Conservation (phyloP, 192 early-diverging fungal genomes). For the Diversispora eburnea region DNA sequence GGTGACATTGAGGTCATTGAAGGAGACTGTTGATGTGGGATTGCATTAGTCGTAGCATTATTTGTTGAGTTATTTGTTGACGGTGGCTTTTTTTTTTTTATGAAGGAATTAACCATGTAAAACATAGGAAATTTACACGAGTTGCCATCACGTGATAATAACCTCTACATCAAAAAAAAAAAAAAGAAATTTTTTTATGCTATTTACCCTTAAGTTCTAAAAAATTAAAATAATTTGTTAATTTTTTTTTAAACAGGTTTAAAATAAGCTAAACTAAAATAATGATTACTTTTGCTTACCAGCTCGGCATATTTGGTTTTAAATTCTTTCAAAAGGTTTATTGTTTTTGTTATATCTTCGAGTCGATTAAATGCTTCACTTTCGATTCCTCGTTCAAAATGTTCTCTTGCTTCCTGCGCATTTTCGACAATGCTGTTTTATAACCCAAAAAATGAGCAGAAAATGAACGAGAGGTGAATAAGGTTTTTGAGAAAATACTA, state of each 20-base stretch:
- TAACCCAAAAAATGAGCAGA: not conserved
- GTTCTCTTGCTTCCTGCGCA: conserved; percentile 27
- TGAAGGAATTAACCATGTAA: no score
- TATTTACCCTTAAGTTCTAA: conserved; percentile 16
- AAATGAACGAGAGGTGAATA: not conserved
- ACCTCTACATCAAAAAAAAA: not conserved
- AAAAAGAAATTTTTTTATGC: not conserved
- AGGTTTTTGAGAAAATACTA: not conserved
- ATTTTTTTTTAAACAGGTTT: not conserved
- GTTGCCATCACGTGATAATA: no score
- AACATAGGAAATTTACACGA: no score
- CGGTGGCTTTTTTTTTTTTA: no score
- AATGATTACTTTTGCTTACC: not conserved
- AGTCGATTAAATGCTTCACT: conserved; percentile 25
- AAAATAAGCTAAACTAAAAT: not conserved
- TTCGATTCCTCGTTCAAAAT: conserved; percentile 24
- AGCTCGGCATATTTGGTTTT: conserved; percentile 14
- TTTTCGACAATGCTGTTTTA: conserved; percentile 11
- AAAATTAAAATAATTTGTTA: not conserved
- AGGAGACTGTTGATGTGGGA: no score
- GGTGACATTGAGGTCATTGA: not conserved
- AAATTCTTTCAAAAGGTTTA: conserved; percentile 27
- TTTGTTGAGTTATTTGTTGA: no score
- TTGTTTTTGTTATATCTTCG: conserved; percentile 28
- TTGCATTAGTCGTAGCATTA: no score